Evolutionary conservation across 257 asterid genomes (phyloP), one percentile per base, ranked within the genome.

Genomic region (Gardenia jasminoides): DNA sequence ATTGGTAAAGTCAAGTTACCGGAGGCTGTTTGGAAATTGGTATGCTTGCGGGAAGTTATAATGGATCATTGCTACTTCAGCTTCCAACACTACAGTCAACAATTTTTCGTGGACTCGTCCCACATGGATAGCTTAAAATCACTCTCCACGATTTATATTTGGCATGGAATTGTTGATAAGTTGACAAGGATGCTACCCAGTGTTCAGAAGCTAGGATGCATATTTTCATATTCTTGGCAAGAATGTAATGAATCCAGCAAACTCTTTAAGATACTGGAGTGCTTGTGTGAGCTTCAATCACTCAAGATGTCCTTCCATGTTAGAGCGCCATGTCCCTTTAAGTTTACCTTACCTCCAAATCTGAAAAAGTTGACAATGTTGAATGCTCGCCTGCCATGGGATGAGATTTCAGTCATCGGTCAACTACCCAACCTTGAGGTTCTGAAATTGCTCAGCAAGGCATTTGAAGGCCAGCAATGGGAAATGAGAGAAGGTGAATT

Each of bases 401-500:
- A 31, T 44, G 58, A 52, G 10, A 7, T 71, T 44, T 71, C 76
- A 9, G 36, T 52, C 10, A 71, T 71, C 10, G 62, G 61, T 10
- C 20, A n/a, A 54, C 76, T 46, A 13, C 62, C 76, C 39, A 71
- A 71, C 47, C 76, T 70, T 33, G 39, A 70, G 36, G 75, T 70
- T 46, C 75, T 70, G 5, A 71, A 71, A 26, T 47, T 71, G 0
- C n/a, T 71, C 43, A 12, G 4, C 62, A 6, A n/a, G 62, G 41
- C 76, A 12, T 47, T 71, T 71, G 41, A 47, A 24, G 76, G 62
- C 11, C 62, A 20, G 1, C 36, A 31, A 47, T 71, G 62, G 62
- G 10, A n/a, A 41, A 71, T 71, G 39, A 33, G 22, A 5, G 62
- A 71, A n/a, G 76, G 41, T 26, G 76, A 47, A 71, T 71, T 71